A percentile compares a stretch with the other conserved stretches of the same genome.
Evolutionary conservation across 805 yeast genomes (phyloP).

Genomic region (Ogataea corticis): DNA sequence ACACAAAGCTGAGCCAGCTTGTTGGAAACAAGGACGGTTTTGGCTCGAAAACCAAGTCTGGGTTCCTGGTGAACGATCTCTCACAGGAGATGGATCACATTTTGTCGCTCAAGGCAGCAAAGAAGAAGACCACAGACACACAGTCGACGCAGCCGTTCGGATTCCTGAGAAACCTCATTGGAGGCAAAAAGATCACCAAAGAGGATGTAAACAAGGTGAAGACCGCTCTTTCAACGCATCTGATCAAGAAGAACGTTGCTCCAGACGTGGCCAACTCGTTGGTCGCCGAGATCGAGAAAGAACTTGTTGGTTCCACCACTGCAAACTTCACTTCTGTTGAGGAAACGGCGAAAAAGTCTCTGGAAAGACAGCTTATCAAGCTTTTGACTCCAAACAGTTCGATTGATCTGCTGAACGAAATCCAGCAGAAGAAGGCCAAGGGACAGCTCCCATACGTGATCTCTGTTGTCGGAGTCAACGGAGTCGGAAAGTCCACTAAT

Average conservation of each 20-base stretch:
- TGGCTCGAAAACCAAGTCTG: conserved; percentile 44
- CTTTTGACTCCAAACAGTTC: conserved; percentile 91
- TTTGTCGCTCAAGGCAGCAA: conserved; percentile 27
- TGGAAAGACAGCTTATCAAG: conserved; percentile 66
- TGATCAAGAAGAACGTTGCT: conserved; percentile 85
- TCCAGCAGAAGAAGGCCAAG: conserved; percentile 47
- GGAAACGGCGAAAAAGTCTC: conserved; percentile 62
- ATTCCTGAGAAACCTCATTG: conserved; percentile 60
- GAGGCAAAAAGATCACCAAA: conserved; percentile 65
- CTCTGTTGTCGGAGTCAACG: conserved; percentile 96
- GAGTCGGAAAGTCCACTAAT: conserved; percentile 97
- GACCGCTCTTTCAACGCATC: conserved; percentile 67
- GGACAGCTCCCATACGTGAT: conserved; percentile 78
- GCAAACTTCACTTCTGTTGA: conserved; percentile 73
- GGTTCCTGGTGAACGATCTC: conserved; percentile 65
- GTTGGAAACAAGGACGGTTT: conserved; percentile 42
- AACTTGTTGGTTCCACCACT: conserved; percentile 71
- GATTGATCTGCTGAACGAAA: conserved; percentile 80
- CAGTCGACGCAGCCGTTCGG: conserved; percentile 48
- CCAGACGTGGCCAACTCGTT: conserved; percentile 81
- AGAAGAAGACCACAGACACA: conserved; percentile 25
- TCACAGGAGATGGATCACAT: conserved; percentile 51
- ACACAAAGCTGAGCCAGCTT: conserved; percentile 31
- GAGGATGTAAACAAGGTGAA: conserved; percentile 67
- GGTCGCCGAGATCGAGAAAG: conserved; percentile 66